Base-by-base conservation (phyloP, 441 rosid genomes). In the Bocquillonia castaneifolia region DNA sequence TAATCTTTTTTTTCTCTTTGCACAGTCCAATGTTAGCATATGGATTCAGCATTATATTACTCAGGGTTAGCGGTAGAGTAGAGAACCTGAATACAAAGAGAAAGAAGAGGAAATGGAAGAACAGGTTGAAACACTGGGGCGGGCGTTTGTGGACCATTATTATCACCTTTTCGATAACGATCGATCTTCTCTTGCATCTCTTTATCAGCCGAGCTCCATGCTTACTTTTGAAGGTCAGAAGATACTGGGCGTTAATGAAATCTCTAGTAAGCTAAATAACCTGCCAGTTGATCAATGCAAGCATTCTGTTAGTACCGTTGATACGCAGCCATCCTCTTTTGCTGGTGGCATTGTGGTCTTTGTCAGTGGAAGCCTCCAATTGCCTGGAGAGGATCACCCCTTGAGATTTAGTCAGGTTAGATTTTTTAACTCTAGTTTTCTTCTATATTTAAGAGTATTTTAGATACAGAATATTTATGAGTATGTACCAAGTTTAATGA, bases 391-490 rank as follows among this genome's bases (percentile, higher is more conserved):
- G 77, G 89, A 82, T 34, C 92, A 86, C 68, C 86, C 59, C 23
- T 76, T 87, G 63, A 82, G 86, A 73, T 92, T 92, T 77, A 87
- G 91, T 74, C 93, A 92, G 98, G 98, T 92, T 55, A 13, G 9
- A 6, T 22, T 47, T 17, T 65, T 8, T 26, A 36, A 15, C 65
- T 34, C 20, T n/a, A 55, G 53, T 13, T 14, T 37, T 3, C 69
- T 37, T 37, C 20, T 14, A 14, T 10, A 1, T 57, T 22, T 59
- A 40, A 5, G 6, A 36, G 4, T 10, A 36, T 36, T 36, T 10
- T 36, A 36, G 10, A 36, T 36, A 36, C n/a, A n/a, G n/a, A n/a
- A n/a, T n/a, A n/a, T n/a, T n/a, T n/a, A n/a, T n/a, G n/a, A n/a
- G n/a, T n/a, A n/a, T n/a, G n/a, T n/a, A n/a, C n/a, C n/a, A n/a